Conservation (phyloP, 2,329 filamentous ascomycete species). For the Ascochyta fabae region DNA sequence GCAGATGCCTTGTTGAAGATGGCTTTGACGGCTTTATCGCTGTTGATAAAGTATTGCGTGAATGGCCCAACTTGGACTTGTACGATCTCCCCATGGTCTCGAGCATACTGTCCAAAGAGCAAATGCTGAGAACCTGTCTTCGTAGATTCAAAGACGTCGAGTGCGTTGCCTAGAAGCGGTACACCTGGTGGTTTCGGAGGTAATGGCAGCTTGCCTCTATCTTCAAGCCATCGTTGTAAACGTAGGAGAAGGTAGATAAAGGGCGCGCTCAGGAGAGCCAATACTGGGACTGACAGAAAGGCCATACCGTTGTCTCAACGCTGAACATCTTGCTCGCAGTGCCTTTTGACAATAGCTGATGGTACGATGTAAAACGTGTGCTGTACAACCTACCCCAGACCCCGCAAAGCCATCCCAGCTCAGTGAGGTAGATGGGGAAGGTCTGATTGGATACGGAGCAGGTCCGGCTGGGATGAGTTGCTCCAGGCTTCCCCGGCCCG, state of each 20-base stretch:
- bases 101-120: constrained; percentile 8
- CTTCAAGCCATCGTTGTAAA: constrained; percentile 1
- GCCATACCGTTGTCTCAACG: background rate
- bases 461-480: too few relatives aligned
- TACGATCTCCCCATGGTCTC: constrained; percentile 8
- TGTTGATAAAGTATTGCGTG: constrained; percentile 44
- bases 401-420: too few relatives aligned
- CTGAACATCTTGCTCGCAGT: too few relatives aligned
- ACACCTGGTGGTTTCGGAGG: constrained; percentile 7
- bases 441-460: too few relatives aligned
- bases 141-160: constrained; percentile 7
- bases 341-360: too few relatives aligned
- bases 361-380: too few relatives aligned
- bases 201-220: constrained; percentile 7
- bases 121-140: constrained; percentile 9
- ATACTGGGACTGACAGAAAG: background rate
- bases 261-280: background rate
- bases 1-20: constrained; percentile 49
- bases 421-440: too few relatives aligned
- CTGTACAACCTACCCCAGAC: too few relatives aligned
- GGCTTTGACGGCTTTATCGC: constrained; percentile 49
- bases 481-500: too few relatives aligned
- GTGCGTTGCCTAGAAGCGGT: constrained; percentile 10
- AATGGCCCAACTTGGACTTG: constrained; percentile 12
- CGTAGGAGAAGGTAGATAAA: background rate